A percentile compares a stretch with the other conserved stretches of the same genome.
Conservation (phyloP, 2,329 filamentous ascomycete genomes). For the Pseudodiploospora longispora region DNA sequence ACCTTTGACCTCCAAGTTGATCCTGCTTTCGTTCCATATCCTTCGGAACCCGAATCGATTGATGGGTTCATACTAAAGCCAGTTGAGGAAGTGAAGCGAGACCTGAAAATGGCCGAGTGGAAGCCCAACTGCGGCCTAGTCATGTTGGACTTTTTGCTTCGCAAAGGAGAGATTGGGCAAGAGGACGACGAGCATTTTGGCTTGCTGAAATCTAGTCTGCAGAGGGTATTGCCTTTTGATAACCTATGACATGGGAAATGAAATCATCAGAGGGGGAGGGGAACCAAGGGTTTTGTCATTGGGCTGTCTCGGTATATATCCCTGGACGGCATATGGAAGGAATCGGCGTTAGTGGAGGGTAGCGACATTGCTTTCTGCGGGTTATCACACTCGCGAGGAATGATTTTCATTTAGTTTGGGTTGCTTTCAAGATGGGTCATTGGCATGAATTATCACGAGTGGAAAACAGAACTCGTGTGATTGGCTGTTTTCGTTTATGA, state of each 20-base stretch:
- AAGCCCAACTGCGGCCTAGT: slow-evolving; percentile 33
- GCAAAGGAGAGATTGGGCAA: slow-evolving; percentile 18
- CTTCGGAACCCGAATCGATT: slow-evolving; percentile 19
- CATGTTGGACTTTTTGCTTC: slow-evolving; percentile 29
- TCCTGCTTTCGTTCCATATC: slow-evolving; percentile 14
- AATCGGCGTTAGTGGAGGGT: too few relatives aligned
- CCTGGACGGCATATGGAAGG: too few relatives aligned
- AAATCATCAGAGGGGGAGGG: too few relatives aligned
- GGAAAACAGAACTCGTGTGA: too few relatives aligned
- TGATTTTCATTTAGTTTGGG: too few relatives aligned
- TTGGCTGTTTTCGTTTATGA: too few relatives aligned
- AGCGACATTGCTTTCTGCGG: too few relatives aligned
- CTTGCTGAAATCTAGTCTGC: slow-evolving; percentile 15
- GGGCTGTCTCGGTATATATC: too few relatives aligned
- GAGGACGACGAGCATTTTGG: slow-evolving; percentile 16
- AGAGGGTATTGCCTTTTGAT: slow-evolving; percentile 19
- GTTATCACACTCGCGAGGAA: too few relatives aligned
- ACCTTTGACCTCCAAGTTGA: slow-evolving; percentile 27
- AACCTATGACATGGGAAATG: slow-evolving; percentile 1
- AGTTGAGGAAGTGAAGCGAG: slow-evolving; percentile 21
- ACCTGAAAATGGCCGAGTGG: slow-evolving; percentile 20
- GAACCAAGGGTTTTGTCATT: too few relatives aligned
- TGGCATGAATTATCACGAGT: too few relatives aligned
- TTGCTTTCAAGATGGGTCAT: too few relatives aligned
- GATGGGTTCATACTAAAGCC: slow-evolving; percentile 19